phyloP scores from a whole-genome alignment of 306 rosid species.

The Dryas alaskensis region DNA sequence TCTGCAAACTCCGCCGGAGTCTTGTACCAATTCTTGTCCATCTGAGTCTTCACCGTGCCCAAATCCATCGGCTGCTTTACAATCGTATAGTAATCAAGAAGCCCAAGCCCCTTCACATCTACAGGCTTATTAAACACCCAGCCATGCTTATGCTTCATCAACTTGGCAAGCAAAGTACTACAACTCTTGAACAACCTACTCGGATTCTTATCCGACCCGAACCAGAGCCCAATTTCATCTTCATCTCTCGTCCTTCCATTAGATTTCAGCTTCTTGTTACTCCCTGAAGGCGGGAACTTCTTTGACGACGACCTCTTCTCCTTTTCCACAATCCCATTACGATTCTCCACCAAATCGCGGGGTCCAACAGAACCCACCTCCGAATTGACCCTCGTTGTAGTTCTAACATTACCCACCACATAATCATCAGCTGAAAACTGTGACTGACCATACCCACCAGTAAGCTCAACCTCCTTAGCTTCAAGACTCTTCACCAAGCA shows the following conservation, averaged over 20 bases:
- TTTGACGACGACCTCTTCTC: constrained; percentile 51
- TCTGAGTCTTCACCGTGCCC: constrained; percentile 73
- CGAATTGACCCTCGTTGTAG: constrained; percentile 22
- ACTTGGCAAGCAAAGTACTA: constrained; percentile 62
- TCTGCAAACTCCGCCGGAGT: constrained; percentile 80
- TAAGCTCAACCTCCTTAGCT: constrained; percentile 48
- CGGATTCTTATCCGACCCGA: constrained; percentile 44
- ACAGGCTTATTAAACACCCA: constrained; percentile 96
- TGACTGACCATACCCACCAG: constrained; percentile 40
- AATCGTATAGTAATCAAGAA: constrained; percentile 70
- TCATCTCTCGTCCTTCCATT: constrained; percentile 27
- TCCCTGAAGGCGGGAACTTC: constrained; percentile 48
- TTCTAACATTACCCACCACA: constrained; percentile 38
- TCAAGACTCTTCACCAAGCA: constrained; percentile 62
- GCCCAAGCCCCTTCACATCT: constrained; percentile 69
- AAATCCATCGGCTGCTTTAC: constrained; percentile 85
- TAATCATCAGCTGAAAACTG: constrained; percentile 34
- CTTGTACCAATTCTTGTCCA: constrained; percentile 73
- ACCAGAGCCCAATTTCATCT: constrained; percentile 33
- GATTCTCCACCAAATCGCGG: constrained; percentile 38
- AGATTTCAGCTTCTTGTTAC: constrained; percentile 52
- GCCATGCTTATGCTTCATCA: constrained; percentile 89
- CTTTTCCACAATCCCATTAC: constrained; percentile 44
- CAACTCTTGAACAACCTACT: constrained; percentile 60
- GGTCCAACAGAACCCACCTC: constrained; percentile 30